A percentile compares a stretch with the other conserved stretches of the same genome.
Conservation (phyloP, 257 asterid genomes). For the Penstemon davidsonii region DNA sequence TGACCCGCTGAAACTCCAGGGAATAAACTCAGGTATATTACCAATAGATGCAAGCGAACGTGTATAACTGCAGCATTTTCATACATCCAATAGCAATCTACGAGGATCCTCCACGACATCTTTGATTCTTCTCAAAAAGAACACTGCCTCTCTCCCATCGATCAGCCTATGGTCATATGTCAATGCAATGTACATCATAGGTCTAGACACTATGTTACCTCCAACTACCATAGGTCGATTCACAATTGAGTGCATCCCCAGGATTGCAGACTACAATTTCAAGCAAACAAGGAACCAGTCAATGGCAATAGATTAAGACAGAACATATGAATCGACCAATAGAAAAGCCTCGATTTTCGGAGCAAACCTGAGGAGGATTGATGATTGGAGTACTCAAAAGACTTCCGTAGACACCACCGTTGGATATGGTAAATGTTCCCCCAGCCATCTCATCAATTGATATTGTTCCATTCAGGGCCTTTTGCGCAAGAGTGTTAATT, state of each 20-base stretch:
- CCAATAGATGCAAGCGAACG: slow-evolving; percentile 8
- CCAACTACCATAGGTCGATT: slow-evolving; percentile 97
- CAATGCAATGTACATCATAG: slow-evolving; percentile 98
- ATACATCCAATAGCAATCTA: slow-evolving; percentile 80
- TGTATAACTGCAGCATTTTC: slow-evolving; percentile 27
- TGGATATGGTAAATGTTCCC: slow-evolving; percentile 91
- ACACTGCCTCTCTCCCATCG: slow-evolving; percentile 97
- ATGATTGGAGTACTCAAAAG: slow-evolving; percentile 96
- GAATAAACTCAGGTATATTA: slow-evolving; percentile 21
- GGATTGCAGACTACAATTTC: slow-evolving; percentile 79
- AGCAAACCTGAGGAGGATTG: slow-evolving; percentile 94
- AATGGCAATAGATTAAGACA: not conserved
- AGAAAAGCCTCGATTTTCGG: not conserved
- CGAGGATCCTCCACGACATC: slow-evolving; percentile 99
- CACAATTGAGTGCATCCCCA: slow-evolving; percentile 97
- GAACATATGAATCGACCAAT: not conserved
- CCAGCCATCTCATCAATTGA: slow-evolving; percentile 99
- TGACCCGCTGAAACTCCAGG: slow-evolving; percentile 25
- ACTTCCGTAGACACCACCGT: slow-evolving; percentile 99
- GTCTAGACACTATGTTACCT: slow-evolving; percentile 77
- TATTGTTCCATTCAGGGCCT: slow-evolving; percentile 80
- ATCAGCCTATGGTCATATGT: slow-evolving; percentile 96
- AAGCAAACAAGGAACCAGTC: slow-evolving; percentile 4
- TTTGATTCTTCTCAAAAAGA: slow-evolving; percentile 85
- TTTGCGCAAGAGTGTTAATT: slow-evolving; percentile 85